These are phyloP conservation scores for Fusarium keratoplasticum DNA, from an alignment of 2,329 filamentous ascomycete species.

Conservation along the genomic window DNA sequence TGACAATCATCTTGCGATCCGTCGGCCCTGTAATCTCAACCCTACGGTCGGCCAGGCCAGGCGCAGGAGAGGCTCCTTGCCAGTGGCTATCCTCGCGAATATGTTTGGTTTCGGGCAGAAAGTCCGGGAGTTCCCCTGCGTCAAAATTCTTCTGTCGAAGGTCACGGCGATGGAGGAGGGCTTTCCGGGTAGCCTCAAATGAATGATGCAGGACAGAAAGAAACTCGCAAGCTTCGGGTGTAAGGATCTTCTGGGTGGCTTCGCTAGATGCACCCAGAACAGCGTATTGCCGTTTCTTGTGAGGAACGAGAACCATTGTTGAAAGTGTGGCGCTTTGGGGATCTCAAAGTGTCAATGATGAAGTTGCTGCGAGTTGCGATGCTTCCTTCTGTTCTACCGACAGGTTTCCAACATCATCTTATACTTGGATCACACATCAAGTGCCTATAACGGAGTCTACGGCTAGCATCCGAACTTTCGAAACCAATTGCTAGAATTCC, in stretches of 20 bases:
- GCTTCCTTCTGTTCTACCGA: neutral
- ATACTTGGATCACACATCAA: neutral
- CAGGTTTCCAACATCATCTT: neutral
- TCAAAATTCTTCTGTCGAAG: conserved; percentile 93
- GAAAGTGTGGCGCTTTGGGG: neutral
- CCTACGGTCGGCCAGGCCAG: conserved; percentile 90
- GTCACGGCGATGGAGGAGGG: conserved; percentile 87
- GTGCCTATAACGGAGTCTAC: neutral
- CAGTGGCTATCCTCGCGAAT: conserved; percentile 94
- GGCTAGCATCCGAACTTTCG: neutral
- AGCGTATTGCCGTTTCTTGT: neutral
- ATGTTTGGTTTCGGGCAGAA: conserved; percentile 94
- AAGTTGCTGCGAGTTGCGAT: neutral
- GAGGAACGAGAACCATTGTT: neutral
- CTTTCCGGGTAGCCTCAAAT: conserved; percentile 93
- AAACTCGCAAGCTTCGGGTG: conserved; percentile 89
- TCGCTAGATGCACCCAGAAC: neutral
- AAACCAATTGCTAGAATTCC: neutral
- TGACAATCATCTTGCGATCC: conserved; percentile 99
- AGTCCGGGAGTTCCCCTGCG: conserved; percentile 88
- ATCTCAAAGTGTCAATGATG: neutral
- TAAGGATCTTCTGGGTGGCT: conserved; percentile 77
- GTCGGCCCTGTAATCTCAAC: conserved; percentile 98
- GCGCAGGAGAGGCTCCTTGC: conserved; percentile 93
- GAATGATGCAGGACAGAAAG: conserved; percentile 93